Evolutionary conservation across 805 yeast genomes (phyloP), one percentile per base, ranked within the genome.

Genomic region (Hanseniaspora occidentalis): DNA sequence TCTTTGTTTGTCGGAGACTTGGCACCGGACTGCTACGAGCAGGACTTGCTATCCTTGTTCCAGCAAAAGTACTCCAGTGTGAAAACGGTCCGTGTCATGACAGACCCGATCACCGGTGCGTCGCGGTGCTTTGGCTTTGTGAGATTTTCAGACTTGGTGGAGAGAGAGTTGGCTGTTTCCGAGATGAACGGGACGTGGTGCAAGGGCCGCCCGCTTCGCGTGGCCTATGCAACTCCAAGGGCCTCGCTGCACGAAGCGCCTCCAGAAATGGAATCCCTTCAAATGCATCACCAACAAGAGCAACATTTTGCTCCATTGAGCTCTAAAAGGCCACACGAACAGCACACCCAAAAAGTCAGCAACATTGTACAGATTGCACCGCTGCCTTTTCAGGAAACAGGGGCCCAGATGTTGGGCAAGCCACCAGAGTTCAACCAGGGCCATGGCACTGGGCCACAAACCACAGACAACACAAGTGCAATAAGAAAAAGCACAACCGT

Each of bases 1-100:
- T 79, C 89, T 0, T 60, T 82, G 40, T 82, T 82, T 58, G 89
- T 82, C n/a, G 94, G 94, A 27, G 92, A 82, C 57, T 64, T 82
- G 45, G 71, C 85, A 2, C 84, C 89, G 1, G 69, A 75, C 1
- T 80, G 86, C 3, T 81, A 89, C 0, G 92, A 82, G 55, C 88
- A 88, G 5, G 88, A 81, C 56, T 59, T 82, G 43, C 60, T 82
- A 37, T 76, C 84, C 19, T 64, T 82, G 39, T 82, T 82, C 56
- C 89, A 81, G 56, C 70, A 73, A 34, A 69, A 69, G 43, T 82
- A 72, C 60, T 64, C 64, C 39, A 72, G 84, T 7, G 79, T 82
- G 31, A 80, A 79, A 50, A 81, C 92, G 2, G 92, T 82, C 6
- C 64, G 92, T 44, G 89, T 82, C 9, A 82, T 82, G 89, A 81